These are phyloP conservation scores for Dichotomocladium elegans DNA, from an alignment of 371 early-diverging fungal genomes.

Conservation along the genomic window DNA sequence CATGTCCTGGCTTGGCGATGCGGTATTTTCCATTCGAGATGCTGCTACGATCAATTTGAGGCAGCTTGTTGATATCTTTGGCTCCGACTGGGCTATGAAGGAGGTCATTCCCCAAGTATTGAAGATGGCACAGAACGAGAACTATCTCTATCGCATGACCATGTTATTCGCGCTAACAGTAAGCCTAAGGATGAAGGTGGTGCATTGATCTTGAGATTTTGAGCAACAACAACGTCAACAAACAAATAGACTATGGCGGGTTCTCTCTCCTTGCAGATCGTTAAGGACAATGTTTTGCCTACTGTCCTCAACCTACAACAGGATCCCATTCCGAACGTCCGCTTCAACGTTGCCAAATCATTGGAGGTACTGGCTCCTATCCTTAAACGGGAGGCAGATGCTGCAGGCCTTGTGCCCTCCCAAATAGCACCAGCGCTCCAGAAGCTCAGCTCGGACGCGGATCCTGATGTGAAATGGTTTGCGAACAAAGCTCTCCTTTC, in stretches of 20 bases:
- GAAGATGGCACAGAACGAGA: slow-evolving; percentile 81
- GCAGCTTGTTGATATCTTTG: slow-evolving; percentile 94
- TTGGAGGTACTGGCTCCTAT: slow-evolving; percentile 84
- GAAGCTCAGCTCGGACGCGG: slow-evolving; percentile 81
- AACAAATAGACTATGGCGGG: slow-evolving; percentile 81
- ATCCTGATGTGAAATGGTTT: slow-evolving; percentile 92
- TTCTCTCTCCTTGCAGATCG: slow-evolving; percentile 83
- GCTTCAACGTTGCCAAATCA: slow-evolving; percentile 97
- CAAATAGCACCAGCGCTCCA: slow-evolving; percentile 76
- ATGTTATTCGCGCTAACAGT: slow-evolving; percentile 94
- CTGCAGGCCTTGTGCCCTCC: slow-evolving; percentile 54
- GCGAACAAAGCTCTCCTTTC: slow-evolving; percentile 74
- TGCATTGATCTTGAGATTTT: neutral
- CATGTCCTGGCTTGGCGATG: slow-evolving; percentile 96
- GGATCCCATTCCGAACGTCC: slow-evolving; percentile 97
- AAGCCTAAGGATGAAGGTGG: slow-evolving; percentile 13
- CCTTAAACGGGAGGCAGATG: slow-evolving; percentile 60
- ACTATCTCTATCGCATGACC: slow-evolving; percentile 96
- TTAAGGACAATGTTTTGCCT: slow-evolving; percentile 86
- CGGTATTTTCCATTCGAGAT: slow-evolving; percentile 96
- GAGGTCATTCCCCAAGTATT: slow-evolving; percentile 93
- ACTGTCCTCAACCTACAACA: slow-evolving; percentile 75
- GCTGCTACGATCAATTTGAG: slow-evolving; percentile 91
- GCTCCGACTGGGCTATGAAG: slow-evolving; percentile 95
- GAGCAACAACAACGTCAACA: no score